Evolutionary conservation across 1,284 basidiomycete genomes (phyloP).

Genomic region (Cryptococcus depauperatus): DNA sequence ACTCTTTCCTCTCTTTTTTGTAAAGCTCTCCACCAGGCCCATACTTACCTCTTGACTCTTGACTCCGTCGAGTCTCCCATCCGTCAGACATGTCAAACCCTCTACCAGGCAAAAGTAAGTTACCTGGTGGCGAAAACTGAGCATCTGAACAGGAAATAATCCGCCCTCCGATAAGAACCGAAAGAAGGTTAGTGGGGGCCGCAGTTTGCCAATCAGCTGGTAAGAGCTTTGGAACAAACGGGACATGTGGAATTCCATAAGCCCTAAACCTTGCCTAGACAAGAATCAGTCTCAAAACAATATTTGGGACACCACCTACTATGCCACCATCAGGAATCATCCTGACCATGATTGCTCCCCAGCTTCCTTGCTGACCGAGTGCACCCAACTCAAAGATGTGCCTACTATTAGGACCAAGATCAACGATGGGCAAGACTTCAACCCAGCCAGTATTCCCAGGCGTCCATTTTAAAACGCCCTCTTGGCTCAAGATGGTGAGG

Average conservation of each 20-base stretch:
- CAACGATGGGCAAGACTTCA: constrained; percentile 65
- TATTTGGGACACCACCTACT: constrained; percentile 46
- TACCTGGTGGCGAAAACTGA: constrained; percentile 87
- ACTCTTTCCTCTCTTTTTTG: constrained; percentile 71
- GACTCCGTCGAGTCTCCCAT: constrained; percentile 92
- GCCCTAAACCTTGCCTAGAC: constrained; percentile 81
- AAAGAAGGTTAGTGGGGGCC: constrained; percentile 65
- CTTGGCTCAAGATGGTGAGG: constrained; percentile 50
- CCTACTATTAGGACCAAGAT: constrained; percentile 69
- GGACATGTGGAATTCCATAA: constrained; percentile 67
- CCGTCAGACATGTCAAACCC: constrained; percentile 93
- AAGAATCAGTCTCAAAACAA: constrained; percentile 46
- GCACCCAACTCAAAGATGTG: constrained; percentile 63
- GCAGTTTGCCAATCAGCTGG: constrained; percentile 47
- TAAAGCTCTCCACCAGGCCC: constrained; percentile 17
- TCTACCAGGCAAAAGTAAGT: constrained; percentile 83
- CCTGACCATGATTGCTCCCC: constrained; percentile 81
- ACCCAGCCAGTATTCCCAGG: constrained; percentile 51
- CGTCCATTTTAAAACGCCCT: constrained; percentile 34
- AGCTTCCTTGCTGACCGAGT: constrained; percentile 47
- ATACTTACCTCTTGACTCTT: constrained; percentile 57
- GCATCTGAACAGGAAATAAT: constrained; percentile 58
- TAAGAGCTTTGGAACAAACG: constrained; percentile 33
- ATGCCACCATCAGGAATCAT: constrained; percentile 97
- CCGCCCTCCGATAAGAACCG: constrained; percentile 80